These are phyloP conservation scores for Microdochium nivale DNA, from an alignment of 2,329 filamentous ascomycete species.

Conservation along the genomic window DNA sequence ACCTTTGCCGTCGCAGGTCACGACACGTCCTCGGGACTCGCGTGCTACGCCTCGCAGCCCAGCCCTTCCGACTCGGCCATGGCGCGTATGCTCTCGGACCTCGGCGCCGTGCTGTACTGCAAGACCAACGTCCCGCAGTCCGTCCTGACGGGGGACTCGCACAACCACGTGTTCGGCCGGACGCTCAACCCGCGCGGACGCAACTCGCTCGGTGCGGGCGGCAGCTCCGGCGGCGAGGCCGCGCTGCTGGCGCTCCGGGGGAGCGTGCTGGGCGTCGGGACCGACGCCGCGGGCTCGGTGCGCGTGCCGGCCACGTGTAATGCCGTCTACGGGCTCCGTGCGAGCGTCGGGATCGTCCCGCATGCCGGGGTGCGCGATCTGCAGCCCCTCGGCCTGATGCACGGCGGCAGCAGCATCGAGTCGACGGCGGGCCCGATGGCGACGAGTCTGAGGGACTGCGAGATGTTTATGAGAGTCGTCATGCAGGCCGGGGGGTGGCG, in stretches of 20 bases:
- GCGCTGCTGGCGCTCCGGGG: slow-evolving; percentile 10
- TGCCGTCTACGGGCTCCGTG: slow-evolving; percentile 21
- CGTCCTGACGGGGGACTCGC: slow-evolving; percentile 32
- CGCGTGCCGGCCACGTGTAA: slow-evolving; percentile 20
- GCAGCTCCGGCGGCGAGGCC: slow-evolving; percentile 23
- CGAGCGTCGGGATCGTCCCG: slow-evolving; percentile 15
- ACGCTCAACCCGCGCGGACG: slow-evolving; percentile 27
- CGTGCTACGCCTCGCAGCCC: slow-evolving; percentile 6
- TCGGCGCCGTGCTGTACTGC: slow-evolving; percentile 38
- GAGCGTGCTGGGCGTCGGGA: slow-evolving; percentile 10
- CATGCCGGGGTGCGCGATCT: slow-evolving; percentile 33
- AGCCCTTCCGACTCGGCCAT: slow-evolving; percentile 11
- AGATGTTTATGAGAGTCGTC: slow-evolving; percentile 3
- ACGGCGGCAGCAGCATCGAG: slow-evolving; percentile 25
- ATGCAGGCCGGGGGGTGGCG: slow-evolving; percentile 1
- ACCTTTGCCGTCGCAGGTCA: slow-evolving; percentile 11
- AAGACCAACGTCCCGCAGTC: slow-evolving; percentile 49
- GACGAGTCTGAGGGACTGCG: slow-evolving; percentile 30
- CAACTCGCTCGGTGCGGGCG: slow-evolving; percentile 20
- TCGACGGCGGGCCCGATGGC: slow-evolving; percentile 35
- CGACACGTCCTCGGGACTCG: slow-evolving; percentile 11
- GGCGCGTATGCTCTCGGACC: slow-evolving; percentile 29
- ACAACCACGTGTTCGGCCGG: slow-evolving; percentile 31
- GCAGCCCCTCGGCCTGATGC: slow-evolving; percentile 43
- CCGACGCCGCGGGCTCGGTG: slow-evolving; percentile 17